Percentiles rank a stretch among this genome's conserved stretches.
Conservation (phyloP, 148 eudicot genomes). For the Diospyros lotus region DNA sequence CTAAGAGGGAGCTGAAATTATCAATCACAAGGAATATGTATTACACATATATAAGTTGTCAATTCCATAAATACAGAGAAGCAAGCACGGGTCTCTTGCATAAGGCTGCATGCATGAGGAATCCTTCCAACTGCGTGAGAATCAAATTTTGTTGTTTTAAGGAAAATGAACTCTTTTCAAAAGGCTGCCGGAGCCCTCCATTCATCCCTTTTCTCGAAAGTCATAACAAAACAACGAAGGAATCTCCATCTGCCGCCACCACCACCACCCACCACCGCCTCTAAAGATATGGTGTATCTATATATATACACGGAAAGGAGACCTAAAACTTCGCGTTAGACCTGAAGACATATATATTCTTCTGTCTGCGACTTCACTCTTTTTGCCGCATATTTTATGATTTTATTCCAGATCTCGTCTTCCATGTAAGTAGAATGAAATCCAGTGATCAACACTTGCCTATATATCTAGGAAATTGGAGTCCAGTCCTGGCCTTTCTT, state of each 20-base stretch:
- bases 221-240: background rate
- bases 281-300: background rate
- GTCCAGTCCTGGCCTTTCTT: background rate
- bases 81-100: background rate
- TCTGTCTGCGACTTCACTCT: constrained; percentile 8
- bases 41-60: background rate
- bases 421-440: background rate
- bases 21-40: background rate
- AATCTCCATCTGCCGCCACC: constrained; percentile 17
- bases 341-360: constrained; percentile 22
- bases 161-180: constrained; percentile 6
- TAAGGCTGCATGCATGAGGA: constrained; percentile 7
- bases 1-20: background rate
- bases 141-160: constrained; percentile 20
- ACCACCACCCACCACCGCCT: background rate
- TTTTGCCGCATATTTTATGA: background rate
- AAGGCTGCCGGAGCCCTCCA: background rate
- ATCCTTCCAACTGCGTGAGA: constrained; percentile 11
- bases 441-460: background rate
- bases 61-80: constrained; percentile 4
- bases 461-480: background rate
- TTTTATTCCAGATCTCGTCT: background rate
- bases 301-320: background rate
- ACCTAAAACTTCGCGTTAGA: constrained; percentile 16
- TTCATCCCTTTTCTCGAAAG: background rate